Evolutionary conservation across 345 rosid species (phyloP), one percentile per base, ranked within the genome.

Genomic region (Ceriops tagal): DNA sequence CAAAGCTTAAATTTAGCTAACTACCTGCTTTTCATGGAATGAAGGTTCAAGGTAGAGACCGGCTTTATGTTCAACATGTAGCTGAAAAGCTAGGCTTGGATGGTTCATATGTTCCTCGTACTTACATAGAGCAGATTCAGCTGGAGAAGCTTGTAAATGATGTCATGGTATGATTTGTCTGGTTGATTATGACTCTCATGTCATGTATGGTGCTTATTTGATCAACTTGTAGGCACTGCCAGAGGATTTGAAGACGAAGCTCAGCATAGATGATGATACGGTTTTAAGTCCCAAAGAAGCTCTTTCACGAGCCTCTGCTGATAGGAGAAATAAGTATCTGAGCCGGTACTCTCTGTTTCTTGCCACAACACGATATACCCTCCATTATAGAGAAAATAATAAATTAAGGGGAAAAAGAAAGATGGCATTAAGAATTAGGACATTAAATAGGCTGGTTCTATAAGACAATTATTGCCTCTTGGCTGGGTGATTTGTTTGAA

Each of bases 1-100:
- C 52, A 39, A 64, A 71, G 32, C 43, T 53, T 74, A 24, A 58
- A 22, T 46, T 68, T 64, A 46, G 32, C 67, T 69, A 62, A 62
- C 63, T 28, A 55, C 61, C 31, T 69, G 15, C 51, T 75, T 66
- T 62, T 78, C 58, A 43, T 56, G 47, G 53, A 66, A 56, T 73
- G 58, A 81, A 93, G 98, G 99, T 93, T 70, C 99, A 93, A 93
- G 99, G 99, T 52, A 81, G 79, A 83, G 99, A 91, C 73, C 97
- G 99, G n/a, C 65, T 73, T 21, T 83, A 78, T 19, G 91, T 93
- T 27, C 83, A 87, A 76, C 73, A 59, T 71, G 85, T 89, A 37
- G 96, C 89, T 9, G 93, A 88, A 75, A 85, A 86, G 78, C 88
- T 95, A 59, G 92, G 89, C 53, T 78, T 95, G 87, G 99, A 95